Evolutionary conservation across 2,329 filamentous ascomycete genomes (phyloP), one percentile per base, ranked within the genome.

Genomic region (Fusarium vanettenii): DNA sequence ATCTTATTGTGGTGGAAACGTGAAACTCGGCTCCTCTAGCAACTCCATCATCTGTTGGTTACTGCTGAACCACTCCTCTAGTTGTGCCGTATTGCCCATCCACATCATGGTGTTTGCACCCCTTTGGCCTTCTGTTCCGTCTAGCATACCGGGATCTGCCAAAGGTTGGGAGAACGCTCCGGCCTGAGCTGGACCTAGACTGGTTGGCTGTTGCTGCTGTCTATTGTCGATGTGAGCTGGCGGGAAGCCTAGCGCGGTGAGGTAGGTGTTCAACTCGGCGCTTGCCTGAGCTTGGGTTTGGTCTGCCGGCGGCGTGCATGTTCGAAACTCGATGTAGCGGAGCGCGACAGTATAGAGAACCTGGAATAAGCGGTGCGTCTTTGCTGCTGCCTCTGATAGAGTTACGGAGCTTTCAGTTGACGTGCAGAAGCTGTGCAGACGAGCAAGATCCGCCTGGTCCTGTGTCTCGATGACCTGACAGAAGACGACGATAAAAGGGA

Each of bases 271-370:
- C 7, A 79, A 73, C 60, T 79, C 78, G 22, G 73, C 75, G 20
- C 69, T 78, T 8, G 76, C 76, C 67, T 89, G 77, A 4, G 76
- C 76, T 66, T 89, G 77, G 4, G 84, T 79, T 69, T 81, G 77
- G 56, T 76, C 75, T 25, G 79, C 80, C 8, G 76, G 74, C 8
- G 77, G 78, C 4, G 78, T 73, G 8, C 69, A 71, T 31, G 74
- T 76, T 60, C 88, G 89, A 3, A 89, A 87, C 76, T 91, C 88
- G 18, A 91, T 83, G 72, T 92, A 92, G 6, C 91, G 83, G 39
- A 86, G 84, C 0, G 90, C 90, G 9, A 92, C 87, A 39, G 85
- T 89, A 72, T 88, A 86, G 60, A 92, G 86, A 3, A 91, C 86
- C 56, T 89, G 86, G 71, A 89, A 92, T 16, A 92, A 84, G 29